Percentiles rank a stretch among this genome's conserved stretches.
phyloP scores from a whole-genome alignment of 345 rosid species.

The Salix caprea region DNA sequence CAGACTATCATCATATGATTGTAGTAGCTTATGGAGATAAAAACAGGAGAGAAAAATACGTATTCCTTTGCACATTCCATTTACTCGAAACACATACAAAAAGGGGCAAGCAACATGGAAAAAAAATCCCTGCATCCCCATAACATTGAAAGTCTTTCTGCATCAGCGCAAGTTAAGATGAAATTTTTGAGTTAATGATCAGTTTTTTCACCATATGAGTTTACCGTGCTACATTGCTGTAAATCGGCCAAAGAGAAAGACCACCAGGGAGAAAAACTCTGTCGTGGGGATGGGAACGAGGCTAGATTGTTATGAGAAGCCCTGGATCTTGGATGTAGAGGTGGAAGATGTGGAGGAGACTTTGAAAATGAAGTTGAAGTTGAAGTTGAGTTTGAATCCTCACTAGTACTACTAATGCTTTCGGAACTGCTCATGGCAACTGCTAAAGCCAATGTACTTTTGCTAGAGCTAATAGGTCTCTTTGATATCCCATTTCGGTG shows the following conservation, averaged over 20 bases:
- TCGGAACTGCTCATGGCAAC: slow-evolving; percentile 61
- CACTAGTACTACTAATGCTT: slow-evolving; percentile 52
- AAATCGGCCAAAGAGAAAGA: slow-evolving; percentile 61
- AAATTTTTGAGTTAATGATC: slow-evolving; percentile 2
- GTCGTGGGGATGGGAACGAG: slow-evolving; percentile 18
- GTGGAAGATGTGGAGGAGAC: slow-evolving; percentile 64
- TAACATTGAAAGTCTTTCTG: neutral
- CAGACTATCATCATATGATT: neutral
- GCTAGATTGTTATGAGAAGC: slow-evolving; percentile 28
- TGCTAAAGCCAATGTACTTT: slow-evolving; percentile 66
- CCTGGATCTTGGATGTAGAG: slow-evolving; percentile 51
- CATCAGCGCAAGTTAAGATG: neutral
- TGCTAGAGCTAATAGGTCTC: slow-evolving; percentile 52
- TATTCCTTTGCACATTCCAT: neutral
- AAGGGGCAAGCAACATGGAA: neutral
- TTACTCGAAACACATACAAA: neutral
- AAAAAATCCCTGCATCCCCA: neutral
- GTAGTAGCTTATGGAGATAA: neutral
- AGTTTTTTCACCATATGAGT: slow-evolving; percentile 1
- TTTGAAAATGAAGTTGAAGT: slow-evolving; percentile 35
- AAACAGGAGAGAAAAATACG: neutral
- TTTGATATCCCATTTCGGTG: slow-evolving; percentile 53
- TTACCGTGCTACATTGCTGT: slow-evolving; percentile 38
- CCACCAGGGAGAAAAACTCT: slow-evolving; percentile 41
- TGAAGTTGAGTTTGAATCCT: slow-evolving; percentile 46